A percentile compares a stretch with the other conserved stretches of the same genome.
phyloP scores from a whole-genome alignment of 768 basidiomycete genomes.

The Gloeopeniophorella convolvens region DNA sequence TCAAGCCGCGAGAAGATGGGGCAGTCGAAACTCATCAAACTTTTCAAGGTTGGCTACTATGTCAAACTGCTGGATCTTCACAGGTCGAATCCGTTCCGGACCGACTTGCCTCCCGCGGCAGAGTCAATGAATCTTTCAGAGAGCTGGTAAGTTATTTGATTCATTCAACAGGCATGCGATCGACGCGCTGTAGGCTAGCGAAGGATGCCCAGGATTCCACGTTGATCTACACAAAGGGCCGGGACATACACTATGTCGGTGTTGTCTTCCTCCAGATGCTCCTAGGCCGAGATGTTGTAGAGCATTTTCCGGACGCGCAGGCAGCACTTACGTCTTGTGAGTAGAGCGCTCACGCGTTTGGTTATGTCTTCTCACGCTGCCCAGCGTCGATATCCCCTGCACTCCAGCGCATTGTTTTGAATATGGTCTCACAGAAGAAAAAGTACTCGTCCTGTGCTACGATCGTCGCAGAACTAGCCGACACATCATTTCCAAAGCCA shows the following conservation, averaged over 20 bases:
- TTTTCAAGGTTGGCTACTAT: constrained; percentile 67
- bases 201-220: constrained; percentile 76
- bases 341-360: constrained; percentile 22
- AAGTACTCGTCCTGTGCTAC: constrained; percentile 48
- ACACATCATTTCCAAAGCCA: constrained; percentile 12
- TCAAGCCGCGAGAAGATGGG: constrained; percentile 42
- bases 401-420: constrained; percentile 45
- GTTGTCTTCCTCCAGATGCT: constrained; percentile 83
- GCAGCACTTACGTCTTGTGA: constrained; percentile 53
- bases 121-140: constrained; percentile 32
- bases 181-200: constrained; percentile 47
- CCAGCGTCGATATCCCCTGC: constrained; percentile 48
- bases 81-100: constrained; percentile 72
- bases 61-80: constrained; percentile 73
- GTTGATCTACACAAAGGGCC: constrained; percentile 65
- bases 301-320: constrained; percentile 45
- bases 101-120: constrained; percentile 23
- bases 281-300: constrained; percentile 62
- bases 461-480: constrained; percentile 46
- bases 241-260: constrained; percentile 81
- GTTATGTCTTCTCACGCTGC: not conserved
- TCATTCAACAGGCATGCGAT: not conserved
- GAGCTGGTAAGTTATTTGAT: constrained; percentile 38
- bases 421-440: constrained; percentile 57
- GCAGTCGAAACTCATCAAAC: constrained; percentile 61